Evolutionary conservation across 2,329 filamentous ascomycete species (phyloP), one percentile per base, ranked within the genome.

Genomic region (Neoarthrinium moseri): DNA sequence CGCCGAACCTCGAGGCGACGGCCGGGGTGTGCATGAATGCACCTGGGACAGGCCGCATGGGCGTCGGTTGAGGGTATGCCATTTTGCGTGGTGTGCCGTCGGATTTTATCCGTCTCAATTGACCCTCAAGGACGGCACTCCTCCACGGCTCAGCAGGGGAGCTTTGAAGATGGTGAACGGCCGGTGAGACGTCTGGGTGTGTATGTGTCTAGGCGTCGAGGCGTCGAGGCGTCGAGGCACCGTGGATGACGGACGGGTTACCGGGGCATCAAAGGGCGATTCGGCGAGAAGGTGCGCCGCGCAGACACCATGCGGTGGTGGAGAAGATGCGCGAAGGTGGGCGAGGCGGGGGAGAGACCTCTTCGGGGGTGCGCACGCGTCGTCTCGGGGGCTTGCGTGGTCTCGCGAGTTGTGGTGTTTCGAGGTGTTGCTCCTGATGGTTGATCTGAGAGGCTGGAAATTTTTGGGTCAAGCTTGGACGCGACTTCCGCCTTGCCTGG

Each of bases 1-100:
- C 56, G 55, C 66, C 69, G 60, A 68, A 75, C 55, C 74, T 72
- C 42, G 75, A 74, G 44, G 70, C 65, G 27, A 78, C 73, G 46
- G 84, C 87, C 38, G 88, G 88, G 18, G 89, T 92, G 58, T 86
- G 81, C 60, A 90, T 69, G 62, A 85, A 92, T 58, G 84, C 84
- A 71, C 88, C 88, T 35, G 88, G 88, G 38, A 90, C 74, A 50
- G 81, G 81, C 57, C 87, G 83, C 69, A 85, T 77, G 30, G 88
- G 88, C 46, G 88, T 89, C 52, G 70, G 71, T 54, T 71, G 70
- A 20, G 73, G 68, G 53, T 80, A 78, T 42, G 80, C 72, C 80
- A 84, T 84, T 50, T n/a, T n/a, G n/a, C n/a, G 48, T 56, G 45
- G 22, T 11, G 13, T 30, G 18, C 5, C 18, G 23, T 30, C 29